phyloP scores from a whole-genome alignment of 176 grass and related monocot genomes.

The Rhynchospora tenuis region DNA sequence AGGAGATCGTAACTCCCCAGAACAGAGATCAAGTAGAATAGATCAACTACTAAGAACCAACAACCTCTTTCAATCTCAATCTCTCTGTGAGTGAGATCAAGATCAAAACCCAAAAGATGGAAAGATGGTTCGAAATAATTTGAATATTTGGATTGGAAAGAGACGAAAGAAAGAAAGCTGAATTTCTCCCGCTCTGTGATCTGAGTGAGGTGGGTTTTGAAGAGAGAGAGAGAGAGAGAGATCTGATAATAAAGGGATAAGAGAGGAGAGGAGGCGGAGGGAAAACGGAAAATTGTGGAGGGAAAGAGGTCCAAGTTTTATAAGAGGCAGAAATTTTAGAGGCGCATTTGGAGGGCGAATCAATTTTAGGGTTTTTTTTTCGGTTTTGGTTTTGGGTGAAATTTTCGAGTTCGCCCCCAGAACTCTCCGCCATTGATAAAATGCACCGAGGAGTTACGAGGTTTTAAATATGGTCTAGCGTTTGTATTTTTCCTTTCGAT shows the following conservation, averaged over 20 bases:
- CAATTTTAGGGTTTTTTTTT: slow-evolving; percentile 23
- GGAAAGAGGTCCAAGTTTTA: slow-evolving; percentile 23
- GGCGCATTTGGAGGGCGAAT: background rate
- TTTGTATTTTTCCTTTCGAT: background rate
- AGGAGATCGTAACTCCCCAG: background rate
- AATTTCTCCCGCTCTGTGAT: slow-evolving; percentile 27
- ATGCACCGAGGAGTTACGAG: background rate
- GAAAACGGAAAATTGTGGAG: slow-evolving; percentile 33
- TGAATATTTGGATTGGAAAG: slow-evolving; percentile 17
- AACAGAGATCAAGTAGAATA: slow-evolving; percentile 7
- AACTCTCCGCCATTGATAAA: background rate
- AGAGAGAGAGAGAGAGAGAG: background rate
- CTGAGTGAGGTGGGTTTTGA: slow-evolving; percentile 11
- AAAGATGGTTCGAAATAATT: background rate
- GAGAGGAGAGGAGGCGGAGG: slow-evolving; percentile 22
- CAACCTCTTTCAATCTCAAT: background rate
- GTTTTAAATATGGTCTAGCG: slow-evolving; percentile 9
- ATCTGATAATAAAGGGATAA: slow-evolving; percentile 24
- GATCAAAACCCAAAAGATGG: background rate
- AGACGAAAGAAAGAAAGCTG: background rate
- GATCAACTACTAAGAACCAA: background rate
- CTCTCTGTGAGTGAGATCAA: background rate
- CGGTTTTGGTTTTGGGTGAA: background rate
- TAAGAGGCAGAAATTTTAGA: background rate
- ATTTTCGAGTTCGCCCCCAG: background rate